phyloP scores from a whole-genome alignment of 345 rosid genomes.

The Pelargonium nanum region DNA sequence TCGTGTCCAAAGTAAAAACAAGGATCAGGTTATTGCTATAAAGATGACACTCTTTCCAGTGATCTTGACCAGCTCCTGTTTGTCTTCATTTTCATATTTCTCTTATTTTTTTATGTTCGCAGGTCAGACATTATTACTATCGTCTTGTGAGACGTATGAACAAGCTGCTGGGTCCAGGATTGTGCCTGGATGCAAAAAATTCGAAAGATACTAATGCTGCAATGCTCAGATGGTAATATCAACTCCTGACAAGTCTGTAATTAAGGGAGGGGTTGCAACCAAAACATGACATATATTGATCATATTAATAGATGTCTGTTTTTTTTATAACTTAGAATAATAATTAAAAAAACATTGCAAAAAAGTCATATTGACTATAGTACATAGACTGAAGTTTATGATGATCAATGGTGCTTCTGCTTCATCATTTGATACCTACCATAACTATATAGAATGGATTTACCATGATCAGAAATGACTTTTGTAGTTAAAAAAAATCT shows the following conservation, averaged over 20 bases:
- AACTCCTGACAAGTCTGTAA: too few relatives aligned
- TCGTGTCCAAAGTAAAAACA: slow-evolving; percentile 93
- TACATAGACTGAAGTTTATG: neutral
- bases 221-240: slow-evolving; percentile 88
- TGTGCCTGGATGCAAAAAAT: slow-evolving; percentile 90
- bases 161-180: slow-evolving; percentile 82
- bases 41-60: neutral
- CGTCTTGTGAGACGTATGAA: slow-evolving; percentile 98
- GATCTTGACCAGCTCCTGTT: slow-evolving; percentile 5
- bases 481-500: too few relatives aligned
- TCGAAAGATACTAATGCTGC: slow-evolving; percentile 99
- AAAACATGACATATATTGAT: neutral
- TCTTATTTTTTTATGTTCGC: slow-evolving; percentile 17
- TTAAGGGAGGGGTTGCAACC: neutral
- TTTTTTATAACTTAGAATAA: too few relatives aligned
- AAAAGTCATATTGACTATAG: neutral
- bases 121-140: slow-evolving; percentile 98
- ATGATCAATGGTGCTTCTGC: neutral
- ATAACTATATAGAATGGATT: neutral
- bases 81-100: neutral
- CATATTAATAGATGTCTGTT: neutral
- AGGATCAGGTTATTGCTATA: slow-evolving; percentile 66
- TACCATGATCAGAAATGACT: neutral
- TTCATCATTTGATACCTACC: neutral
- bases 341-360: neutral